phyloP scores from a whole-genome alignment of 305 asterid genomes.

The Vinca major region DNA sequence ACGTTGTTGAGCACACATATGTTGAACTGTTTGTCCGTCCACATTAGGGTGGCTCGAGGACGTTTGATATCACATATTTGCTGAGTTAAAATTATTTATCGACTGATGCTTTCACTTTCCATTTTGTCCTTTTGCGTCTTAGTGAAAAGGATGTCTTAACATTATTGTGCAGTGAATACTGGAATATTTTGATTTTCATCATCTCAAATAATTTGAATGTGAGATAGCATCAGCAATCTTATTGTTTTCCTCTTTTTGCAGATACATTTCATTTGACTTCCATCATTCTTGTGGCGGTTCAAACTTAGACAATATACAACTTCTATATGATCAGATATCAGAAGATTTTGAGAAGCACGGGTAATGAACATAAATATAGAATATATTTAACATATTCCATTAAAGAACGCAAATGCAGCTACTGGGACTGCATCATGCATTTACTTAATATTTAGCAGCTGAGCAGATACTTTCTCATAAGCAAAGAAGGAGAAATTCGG shows the following conservation, averaged over 20 bases:
- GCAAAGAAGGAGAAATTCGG: slow-evolving; percentile 61
- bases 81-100: neutral
- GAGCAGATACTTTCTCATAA: slow-evolving; percentile 91
- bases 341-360: slow-evolving; percentile 85
- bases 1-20: neutral
- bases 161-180: slow-evolving; percentile 1
- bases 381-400: neutral
- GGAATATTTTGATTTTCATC: slow-evolving; percentile 6
- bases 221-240: slow-evolving; percentile 5
- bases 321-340: slow-evolving; percentile 54
- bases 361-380: slow-evolving; percentile 39
- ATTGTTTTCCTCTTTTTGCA: slow-evolving; percentile 25
- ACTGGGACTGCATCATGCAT: slow-evolving; percentile 35
- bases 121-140: neutral
- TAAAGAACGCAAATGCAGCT: slow-evolving; percentile 16
- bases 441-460: slow-evolving; percentile 66
- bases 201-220: neutral
- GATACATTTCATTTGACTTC: slow-evolving; percentile 87
- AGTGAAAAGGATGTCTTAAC: too few relatives aligned
- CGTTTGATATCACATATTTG: neutral
- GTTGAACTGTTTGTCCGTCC: neutral
- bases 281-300: slow-evolving; percentile 79
- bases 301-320: slow-evolving; percentile 65
- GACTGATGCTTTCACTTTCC: neutral
- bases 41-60: neutral